phyloP scores from a whole-genome alignment of 2,329 filamentous ascomycete species.

The Trichoderma afroharzianum region DNA sequence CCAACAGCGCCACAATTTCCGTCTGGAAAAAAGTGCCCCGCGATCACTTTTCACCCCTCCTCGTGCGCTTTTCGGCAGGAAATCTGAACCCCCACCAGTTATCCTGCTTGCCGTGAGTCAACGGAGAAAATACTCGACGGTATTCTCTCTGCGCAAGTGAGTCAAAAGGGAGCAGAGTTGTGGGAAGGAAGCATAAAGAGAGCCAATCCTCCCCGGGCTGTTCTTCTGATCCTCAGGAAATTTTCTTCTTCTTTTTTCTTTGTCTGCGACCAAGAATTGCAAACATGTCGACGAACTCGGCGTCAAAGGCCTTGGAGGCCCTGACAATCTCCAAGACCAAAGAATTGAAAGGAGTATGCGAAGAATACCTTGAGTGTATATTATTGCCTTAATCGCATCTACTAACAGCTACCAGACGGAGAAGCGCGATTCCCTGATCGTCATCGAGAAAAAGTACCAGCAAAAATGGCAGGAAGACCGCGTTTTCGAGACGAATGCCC shows the following conservation, averaged over 20 bases:
- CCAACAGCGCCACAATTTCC: constrained; percentile 21
- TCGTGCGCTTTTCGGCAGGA: constrained; percentile 16
- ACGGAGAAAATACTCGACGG: constrained; percentile 16
- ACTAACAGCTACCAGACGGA: constrained; percentile 57
- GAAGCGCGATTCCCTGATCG: constrained; percentile 78
- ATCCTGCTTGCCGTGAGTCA: constrained; percentile 29
- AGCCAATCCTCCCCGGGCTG: neutral
- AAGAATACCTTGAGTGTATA: neutral
- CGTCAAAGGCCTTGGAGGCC: constrained; percentile 48
- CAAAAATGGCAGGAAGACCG: constrained; percentile 49
- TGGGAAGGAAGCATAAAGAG: constrained; percentile 6
- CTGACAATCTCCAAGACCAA: constrained; percentile 56
- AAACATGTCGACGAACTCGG: constrained; percentile 42
- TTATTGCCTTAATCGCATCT: neutral
- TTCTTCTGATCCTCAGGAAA: neutral
- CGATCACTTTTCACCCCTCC: constrained; percentile 36
- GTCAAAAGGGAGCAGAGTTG: constrained; percentile 11
- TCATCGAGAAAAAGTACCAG: constrained; percentile 90
- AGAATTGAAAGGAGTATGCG: constrained; percentile 55
- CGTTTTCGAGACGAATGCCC: constrained; percentile 84
- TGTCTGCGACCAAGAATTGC: neutral
- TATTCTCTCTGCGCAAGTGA: constrained; percentile 14
- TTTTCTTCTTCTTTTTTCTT: neutral
- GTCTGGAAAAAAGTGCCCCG: constrained; percentile 29
- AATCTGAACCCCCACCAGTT: constrained; percentile 17